A percentile compares a stretch with the other conserved stretches of the same genome.
Conservation (phyloP, 148 eudicot genomes). For the Persicaria maculosa region DNA sequence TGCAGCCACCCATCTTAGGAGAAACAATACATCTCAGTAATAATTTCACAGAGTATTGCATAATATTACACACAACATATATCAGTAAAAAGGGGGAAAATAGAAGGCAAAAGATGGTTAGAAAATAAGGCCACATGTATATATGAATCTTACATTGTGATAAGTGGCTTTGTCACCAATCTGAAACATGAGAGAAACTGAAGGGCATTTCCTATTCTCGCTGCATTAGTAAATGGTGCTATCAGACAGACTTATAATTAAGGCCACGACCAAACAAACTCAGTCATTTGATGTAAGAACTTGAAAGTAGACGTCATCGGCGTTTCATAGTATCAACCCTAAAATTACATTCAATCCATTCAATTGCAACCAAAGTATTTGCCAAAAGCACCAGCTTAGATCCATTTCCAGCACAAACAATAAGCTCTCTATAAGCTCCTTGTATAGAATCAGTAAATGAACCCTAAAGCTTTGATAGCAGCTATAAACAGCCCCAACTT, state of each 20-base stretch:
- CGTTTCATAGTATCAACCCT: background rate
- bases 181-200: constrained; percentile 93
- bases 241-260: background rate
- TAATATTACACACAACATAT: background rate
- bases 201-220: constrained; percentile 59
- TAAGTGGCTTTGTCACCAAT: constrained; percentile 84
- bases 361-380: background rate
- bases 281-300: background rate
- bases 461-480: too few species aligned
- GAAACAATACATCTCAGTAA: background rate
- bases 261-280: background rate
- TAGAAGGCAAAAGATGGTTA: background rate
- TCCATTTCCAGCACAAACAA: too few species aligned
- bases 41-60: background rate
- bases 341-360: constrained; percentile 1
- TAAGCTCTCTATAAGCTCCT: too few species aligned
- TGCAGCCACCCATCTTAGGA: constrained; percentile 89
- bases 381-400: background rate
- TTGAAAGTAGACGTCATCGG: background rate
- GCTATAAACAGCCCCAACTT: background rate
- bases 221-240: constrained; percentile 32
- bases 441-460: too few species aligned
- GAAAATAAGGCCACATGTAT: background rate
- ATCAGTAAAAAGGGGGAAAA: background rate
- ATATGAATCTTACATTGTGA: constrained; percentile 54